A percentile compares a stretch with the other conserved stretches of the same genome.
These are phyloP conservation scores for Funneliformis mosseae DNA, from an alignment of 192 early-diverging fungal genomes.

Conservation along the genomic window DNA sequence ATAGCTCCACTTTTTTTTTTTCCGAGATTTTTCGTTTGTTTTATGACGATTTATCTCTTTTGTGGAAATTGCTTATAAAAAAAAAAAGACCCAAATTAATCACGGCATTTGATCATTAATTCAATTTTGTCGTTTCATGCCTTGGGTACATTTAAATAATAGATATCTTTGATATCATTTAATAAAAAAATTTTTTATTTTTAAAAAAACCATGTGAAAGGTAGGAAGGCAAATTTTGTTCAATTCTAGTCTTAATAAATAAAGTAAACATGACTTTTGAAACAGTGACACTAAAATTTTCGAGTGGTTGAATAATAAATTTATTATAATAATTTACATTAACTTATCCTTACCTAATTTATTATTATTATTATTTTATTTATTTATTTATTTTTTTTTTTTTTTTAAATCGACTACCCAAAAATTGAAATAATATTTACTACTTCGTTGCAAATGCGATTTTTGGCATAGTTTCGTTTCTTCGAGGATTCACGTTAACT, in stretches of 20 bases:
- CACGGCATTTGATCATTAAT: not conserved
- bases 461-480: too few relatives aligned
- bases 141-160: slow-evolving; percentile 6
- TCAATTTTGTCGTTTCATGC: slow-evolving; percentile 1
- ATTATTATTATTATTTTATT: not conserved
- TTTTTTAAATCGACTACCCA: too few relatives aligned
- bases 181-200: not conserved
- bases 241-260: too few relatives aligned
- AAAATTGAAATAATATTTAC: too few relatives aligned
- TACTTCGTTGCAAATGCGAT: too few relatives aligned
- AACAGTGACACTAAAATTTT: not conserved
- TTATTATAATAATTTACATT: not conserved
- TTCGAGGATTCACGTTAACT: too few relatives aligned
- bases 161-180: not conserved
- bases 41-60: slow-evolving; percentile 1
- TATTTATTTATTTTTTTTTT: too few relatives aligned
- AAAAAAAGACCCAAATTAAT: slow-evolving; percentile 1
- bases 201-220: not conserved
- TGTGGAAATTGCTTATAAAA: slow-evolving; percentile 14
- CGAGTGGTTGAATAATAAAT: too few relatives aligned
- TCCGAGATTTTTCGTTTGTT: not conserved
- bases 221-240: too few relatives aligned
- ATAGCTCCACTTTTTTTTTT: not conserved
- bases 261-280: too few relatives aligned
- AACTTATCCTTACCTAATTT: not conserved